Base-by-base conservation (phyloP, 1,284 basidiomycete genomes). In the Melampsora americana region DNA sequence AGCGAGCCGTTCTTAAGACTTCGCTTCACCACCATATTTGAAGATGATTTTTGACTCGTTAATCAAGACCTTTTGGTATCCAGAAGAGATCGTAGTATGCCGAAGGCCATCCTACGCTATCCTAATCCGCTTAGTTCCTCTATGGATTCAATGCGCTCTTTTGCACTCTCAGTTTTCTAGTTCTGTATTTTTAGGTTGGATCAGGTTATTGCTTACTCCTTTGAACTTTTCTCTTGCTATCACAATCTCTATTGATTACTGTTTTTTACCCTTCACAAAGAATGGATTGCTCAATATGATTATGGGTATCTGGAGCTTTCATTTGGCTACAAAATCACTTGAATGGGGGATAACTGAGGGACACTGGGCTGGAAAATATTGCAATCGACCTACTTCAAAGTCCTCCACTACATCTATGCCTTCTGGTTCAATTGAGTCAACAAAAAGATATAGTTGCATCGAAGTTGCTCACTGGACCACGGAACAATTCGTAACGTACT, bases 211-310 rank as follows among this genome's bases (percentile, higher is more conserved):
- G 18, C 35, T 35, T 35, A 35, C 35, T 35, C 35, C 35, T 35
- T 35, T 35, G 35, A 35, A 3, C 3, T 35, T 35, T 9, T 16
- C 59, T 1, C 11, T 50, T 12, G 23, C 44, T 44, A 35, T 35
- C 3, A 23, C 64, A 5, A 60, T 35, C 9, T 30, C 69, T 11
- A 6, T 71, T 48, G 69, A 48, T 28, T 71, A 71, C 23, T 71
- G 60, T 44, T 62, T 62, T 56, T 16, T 9, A 28, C 32, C 46
- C 39, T 16, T n/a, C 50, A 5, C 71, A 35, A 11, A 5, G 35
- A 18, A 7, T 11, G 50, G 62, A 48, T 16, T 23, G 32, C n/a
- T 14, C 50, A 56, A 62, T 20, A 18, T 50, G 0, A n/a, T 46
- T 0, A 26, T 20, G 39, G 7, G 30, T 12, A 6, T 65, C 20